phyloP scores from a whole-genome alignment of 345 rosid species.

The Adansonia digitata region DNA sequence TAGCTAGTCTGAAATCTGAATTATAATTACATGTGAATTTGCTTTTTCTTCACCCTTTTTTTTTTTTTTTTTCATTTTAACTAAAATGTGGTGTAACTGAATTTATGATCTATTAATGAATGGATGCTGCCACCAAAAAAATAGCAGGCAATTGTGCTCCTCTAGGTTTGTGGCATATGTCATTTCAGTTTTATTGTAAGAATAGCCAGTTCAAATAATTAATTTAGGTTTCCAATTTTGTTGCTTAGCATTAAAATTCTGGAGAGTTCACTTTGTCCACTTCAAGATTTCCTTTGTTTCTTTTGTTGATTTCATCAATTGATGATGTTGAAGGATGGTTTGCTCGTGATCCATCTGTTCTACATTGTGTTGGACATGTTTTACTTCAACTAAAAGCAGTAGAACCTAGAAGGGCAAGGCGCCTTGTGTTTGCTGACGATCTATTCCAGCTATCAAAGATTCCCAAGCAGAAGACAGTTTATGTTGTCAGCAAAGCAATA shows the following conservation, averaged over 20 bases:
- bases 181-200: neutral
- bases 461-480: conserved; percentile 59
- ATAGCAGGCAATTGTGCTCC: too few relatives aligned
- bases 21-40: neutral
- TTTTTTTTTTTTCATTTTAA: too few relatives aligned
- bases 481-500: conserved; percentile 65
- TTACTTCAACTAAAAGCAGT: conserved; percentile 60
- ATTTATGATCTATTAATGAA: neutral
- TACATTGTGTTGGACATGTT: conserved; percentile 64
- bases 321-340: conserved; percentile 57
- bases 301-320: neutral
- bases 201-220: neutral
- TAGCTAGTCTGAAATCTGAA: neutral
- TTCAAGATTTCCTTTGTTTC: conserved; percentile 11
- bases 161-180: neutral
- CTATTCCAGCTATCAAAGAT: conserved; percentile 78
- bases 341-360: conserved; percentile 72
- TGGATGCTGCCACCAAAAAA: neutral
- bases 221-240: conserved; percentile 10
- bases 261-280: neutral
- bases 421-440: conserved; percentile 76
- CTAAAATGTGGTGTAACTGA: neutral
- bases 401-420: conserved; percentile 52
- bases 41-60: neutral
- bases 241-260: conserved; percentile 9